A percentile compares a stretch with the other conserved stretches of the same genome.
Evolutionary conservation across 2,329 filamentous ascomycete species (phyloP).

Genomic region (Cordyceps javanica): DNA sequence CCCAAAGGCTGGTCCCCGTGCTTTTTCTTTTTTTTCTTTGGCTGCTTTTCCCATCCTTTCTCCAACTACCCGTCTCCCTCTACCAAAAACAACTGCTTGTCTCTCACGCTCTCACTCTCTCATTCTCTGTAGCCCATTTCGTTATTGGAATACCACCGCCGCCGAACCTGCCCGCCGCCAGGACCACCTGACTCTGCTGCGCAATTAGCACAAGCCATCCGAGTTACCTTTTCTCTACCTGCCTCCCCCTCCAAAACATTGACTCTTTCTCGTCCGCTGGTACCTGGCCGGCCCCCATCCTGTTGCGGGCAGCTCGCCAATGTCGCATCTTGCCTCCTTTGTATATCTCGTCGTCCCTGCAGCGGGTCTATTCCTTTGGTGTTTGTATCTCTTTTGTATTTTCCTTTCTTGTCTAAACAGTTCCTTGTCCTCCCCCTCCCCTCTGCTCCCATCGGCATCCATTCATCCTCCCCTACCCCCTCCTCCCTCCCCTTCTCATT

Average conservation of each 20-base stretch:
- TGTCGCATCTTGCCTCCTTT: background rate
- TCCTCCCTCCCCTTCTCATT: background rate
- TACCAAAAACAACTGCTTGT: too few relatives aligned
- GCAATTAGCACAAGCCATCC: background rate
- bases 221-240: background rate
- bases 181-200: background rate
- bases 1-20: too few relatives aligned
- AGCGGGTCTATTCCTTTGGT: constrained; percentile 3
- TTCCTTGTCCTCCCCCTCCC: background rate
- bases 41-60: too few relatives aligned
- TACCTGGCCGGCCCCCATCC: background rate
- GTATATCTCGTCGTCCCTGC: too few relatives aligned
- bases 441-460: background rate
- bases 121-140: background rate
- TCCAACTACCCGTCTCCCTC: too few relatives aligned
- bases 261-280: background rate
- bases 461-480: background rate
- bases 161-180: background rate
- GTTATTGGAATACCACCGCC: background rate
- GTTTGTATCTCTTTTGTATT: constrained; percentile 12
- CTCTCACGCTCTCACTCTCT: background rate
- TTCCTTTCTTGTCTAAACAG: constrained; percentile 5
- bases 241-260: background rate
- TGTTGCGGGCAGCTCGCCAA: background rate
- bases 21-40: too few relatives aligned